These are phyloP conservation scores for Willaertia magna DNA, from an alignment of 208 protist species.

Conservation along the genomic window DNA sequence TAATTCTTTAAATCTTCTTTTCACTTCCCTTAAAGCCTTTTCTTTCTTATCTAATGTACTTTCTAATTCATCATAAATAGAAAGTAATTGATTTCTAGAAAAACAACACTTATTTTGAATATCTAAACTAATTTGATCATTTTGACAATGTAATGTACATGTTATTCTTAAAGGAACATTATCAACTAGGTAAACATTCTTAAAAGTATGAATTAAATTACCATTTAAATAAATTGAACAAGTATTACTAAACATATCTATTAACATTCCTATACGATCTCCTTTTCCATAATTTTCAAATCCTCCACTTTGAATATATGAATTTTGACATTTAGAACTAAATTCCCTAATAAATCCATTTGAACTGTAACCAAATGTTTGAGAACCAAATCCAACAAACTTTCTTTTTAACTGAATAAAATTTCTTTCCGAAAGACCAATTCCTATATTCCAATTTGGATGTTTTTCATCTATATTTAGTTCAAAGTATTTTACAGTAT, in stretches of 20 bases:
- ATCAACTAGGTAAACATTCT: neutral
- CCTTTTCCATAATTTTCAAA: neutral
- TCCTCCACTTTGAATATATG: neutral
- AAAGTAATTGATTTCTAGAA: neutral
- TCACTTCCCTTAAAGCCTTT: neutral
- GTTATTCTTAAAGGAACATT: neutral
- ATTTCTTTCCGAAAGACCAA: neutral
- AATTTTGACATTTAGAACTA: neutral
- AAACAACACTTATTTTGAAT: neutral
- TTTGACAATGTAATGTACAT: neutral
- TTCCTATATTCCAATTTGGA: neutral
- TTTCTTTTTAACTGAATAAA: neutral
- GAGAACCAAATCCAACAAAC: neutral
- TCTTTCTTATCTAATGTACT: neutral
- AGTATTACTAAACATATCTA: neutral
- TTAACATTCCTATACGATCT: neutral
- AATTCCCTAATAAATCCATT: neutral
- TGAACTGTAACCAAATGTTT: neutral
- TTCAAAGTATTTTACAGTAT: neutral
- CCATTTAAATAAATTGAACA: neutral
- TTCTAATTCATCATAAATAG: neutral
- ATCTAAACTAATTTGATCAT: neutral
- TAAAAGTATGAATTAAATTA: neutral
- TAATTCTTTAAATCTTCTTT: neutral
- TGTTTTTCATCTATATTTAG: neutral